Base-by-base conservation (phyloP, 1,284 basidiomycete genomes). In the Fomitopsis palustris region DNA sequence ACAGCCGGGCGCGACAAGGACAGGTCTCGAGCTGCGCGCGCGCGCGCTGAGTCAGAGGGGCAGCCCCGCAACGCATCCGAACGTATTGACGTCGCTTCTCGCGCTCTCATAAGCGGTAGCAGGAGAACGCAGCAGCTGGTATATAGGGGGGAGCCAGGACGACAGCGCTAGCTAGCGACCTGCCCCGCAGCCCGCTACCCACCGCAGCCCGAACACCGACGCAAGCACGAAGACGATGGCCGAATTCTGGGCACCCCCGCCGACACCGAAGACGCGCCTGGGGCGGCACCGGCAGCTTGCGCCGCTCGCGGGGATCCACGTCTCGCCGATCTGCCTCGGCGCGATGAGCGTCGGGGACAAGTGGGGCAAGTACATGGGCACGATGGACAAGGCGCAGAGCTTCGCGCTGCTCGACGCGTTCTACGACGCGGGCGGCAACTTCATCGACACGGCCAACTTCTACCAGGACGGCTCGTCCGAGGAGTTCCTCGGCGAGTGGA, bases 271-370 rank as follows among this genome's bases (percentile, higher is more conserved):
- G 37, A 63, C 62, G 16, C 56, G 53, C 41, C 56, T 63, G 9
- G 62, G 56, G 10, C 56, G 62, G 6, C 59, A 63, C 53, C 60
- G 62, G 31, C 56, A 54, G 49, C 57, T 63, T 19, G 54, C 60
- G 17, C 62, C 62, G 8, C 42, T 56, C 39, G 62, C 57, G 9
- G 61, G 62, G 19, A 33, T 78, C 43, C 68, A 73, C 58, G 80
- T 82, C 39, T 80, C 78, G 2, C 80, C 80, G 0, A 67, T 82
- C 10, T 73, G 70, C 59, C 69, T 82, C 12, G 84, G 83, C 14
- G 82, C 71, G 0, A 78, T 81, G 78, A 80, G 71, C 66, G 74
- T 84, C 47, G 82, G 70, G 59, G 47, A 0, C 12, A 45, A n/a
- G 69, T 67, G 17, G 69, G 67, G 2, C 65, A 74, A 65, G 78